Percentiles rank a stretch among this genome's conserved stretches.
These are phyloP conservation scores for Metschnikowia colocasiae DNA, from an alignment of 805 yeast species.

Conservation along the genomic window DNA sequence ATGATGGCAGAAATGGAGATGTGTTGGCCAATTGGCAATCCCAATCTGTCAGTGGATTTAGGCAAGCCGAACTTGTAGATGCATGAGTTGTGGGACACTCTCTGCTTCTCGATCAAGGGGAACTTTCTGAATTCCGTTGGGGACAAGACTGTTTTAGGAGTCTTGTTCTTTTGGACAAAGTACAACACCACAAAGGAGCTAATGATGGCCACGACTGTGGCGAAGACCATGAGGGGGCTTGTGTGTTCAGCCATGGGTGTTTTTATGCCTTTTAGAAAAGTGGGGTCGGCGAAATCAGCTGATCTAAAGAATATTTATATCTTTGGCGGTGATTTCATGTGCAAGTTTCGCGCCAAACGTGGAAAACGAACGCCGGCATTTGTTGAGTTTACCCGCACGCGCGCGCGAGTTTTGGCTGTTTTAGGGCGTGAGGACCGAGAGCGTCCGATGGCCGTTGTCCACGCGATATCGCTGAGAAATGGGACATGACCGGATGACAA, in stretches of 20 bases:
- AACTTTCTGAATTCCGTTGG: constrained; percentile 70
- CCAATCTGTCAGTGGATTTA: constrained; percentile 65
- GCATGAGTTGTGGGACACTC: constrained; percentile 76
- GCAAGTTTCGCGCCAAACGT: constrained; percentile 3
- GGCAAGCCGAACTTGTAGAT: constrained; percentile 84
- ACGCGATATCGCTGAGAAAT: background rate
- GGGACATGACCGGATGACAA: background rate
- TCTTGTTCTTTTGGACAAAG: constrained; percentile 31
- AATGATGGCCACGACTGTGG: constrained; percentile 38
- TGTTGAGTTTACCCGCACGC: constrained; percentile 1
- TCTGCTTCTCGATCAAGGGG: constrained; percentile 73
- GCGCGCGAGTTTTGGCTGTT: constrained; percentile 1
- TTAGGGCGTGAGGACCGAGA: background rate
- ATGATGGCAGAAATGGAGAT: constrained; percentile 73
- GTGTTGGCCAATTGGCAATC: constrained; percentile 94
- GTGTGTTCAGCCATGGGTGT: constrained; percentile 30
- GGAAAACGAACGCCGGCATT: constrained; percentile 1
- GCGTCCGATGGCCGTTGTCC: background rate
- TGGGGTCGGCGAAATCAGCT: background rate
- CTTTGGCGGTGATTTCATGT: constrained; percentile 1
- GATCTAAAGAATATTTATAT: constrained; percentile 2
- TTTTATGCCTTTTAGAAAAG: background rate
- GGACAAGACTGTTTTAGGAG: constrained; percentile 51
- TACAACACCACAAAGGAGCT: constrained; percentile 32
- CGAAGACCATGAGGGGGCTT: constrained; percentile 38